A percentile compares a stretch with the other conserved stretches of the same genome.
Conservation (phyloP, 1,139 yeast species). For the Spathaspora sp. region DNA sequence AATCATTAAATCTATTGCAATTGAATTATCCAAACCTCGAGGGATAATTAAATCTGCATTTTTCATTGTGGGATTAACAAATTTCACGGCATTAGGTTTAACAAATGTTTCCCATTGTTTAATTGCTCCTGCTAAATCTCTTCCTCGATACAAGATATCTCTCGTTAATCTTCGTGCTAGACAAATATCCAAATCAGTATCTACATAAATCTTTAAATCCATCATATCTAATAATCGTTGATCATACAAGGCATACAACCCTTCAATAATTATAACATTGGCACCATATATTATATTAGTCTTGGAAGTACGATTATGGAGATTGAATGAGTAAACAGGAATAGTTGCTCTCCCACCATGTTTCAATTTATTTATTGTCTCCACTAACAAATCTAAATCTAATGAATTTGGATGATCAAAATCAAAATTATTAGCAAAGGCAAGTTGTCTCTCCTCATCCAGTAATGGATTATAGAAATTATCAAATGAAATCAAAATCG, state of each 20-base stretch:
- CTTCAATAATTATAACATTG: slow-evolving; percentile 88
- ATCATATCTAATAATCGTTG: slow-evolving; percentile 66
- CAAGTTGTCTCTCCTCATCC: slow-evolving; percentile 57
- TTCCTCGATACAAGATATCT: slow-evolving; percentile 81
- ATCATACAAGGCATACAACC: slow-evolving; percentile 82
- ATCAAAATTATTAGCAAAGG: slow-evolving; percentile 70
- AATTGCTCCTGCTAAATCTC: slow-evolving; percentile 79
- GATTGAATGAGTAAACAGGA: slow-evolving; percentile 81
- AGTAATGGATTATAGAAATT: slow-evolving; percentile 81
- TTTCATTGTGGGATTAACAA: slow-evolving; percentile 74
- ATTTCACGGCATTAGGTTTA: slow-evolving; percentile 84
- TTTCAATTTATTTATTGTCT: slow-evolving; percentile 64
- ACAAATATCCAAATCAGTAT: slow-evolving; percentile 91
- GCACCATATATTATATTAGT: slow-evolving; percentile 87
- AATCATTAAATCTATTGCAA: slow-evolving; percentile 78
- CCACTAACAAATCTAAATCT: slow-evolving; percentile 70
- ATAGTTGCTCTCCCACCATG: slow-evolving; percentile 58
- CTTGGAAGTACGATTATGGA: slow-evolving; percentile 72
- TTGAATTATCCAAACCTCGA: slow-evolving; percentile 77
- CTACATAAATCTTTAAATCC: slow-evolving; percentile 88
- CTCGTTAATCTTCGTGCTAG: slow-evolving; percentile 83
- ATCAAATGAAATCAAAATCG: slow-evolving; percentile 86
- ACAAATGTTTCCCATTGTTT: slow-evolving; percentile 90
- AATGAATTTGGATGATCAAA: slow-evolving; percentile 84
- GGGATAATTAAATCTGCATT: slow-evolving; percentile 88